A percentile compares a stretch with the other conserved stretches of the same genome.
Evolutionary conservation across 768 basidiomycete species (phyloP).

Genomic region (Mycena kentingensis): DNA sequence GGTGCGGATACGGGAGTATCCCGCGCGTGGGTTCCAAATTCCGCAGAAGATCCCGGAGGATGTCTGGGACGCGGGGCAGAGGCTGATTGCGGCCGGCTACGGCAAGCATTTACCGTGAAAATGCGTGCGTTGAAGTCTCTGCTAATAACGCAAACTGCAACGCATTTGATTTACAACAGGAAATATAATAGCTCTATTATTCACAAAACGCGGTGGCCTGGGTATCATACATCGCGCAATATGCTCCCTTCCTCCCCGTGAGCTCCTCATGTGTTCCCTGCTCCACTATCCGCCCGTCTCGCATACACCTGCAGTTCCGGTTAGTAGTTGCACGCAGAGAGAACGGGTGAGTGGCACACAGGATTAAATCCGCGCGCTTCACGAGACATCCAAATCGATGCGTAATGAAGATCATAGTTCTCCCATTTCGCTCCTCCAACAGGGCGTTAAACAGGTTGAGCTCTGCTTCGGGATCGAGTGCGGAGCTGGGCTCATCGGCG

Average conservation of each 20-base stretch:
- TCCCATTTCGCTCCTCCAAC: constrained; percentile 8
- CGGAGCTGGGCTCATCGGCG: constrained; percentile 23
- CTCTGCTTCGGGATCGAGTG: constrained; percentile 22
- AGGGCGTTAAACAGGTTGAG: constrained; percentile 18
- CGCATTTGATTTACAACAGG: too few relatives aligned
- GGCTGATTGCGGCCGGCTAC: constrained; percentile 18
- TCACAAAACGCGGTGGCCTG: too few relatives aligned
- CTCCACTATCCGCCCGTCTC: too few relatives aligned
- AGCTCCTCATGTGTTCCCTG: too few relatives aligned
- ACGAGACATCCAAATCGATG: constrained; percentile 57
- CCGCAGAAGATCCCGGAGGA: constrained; percentile 14
- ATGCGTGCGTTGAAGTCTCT: too few relatives aligned
- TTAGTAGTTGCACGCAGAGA: too few relatives aligned
- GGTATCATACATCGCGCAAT: too few relatives aligned
- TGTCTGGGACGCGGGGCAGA: constrained; percentile 17
- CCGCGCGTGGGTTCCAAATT: constrained; percentile 21
- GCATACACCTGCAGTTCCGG: too few relatives aligned
- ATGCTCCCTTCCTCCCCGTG: too few relatives aligned
- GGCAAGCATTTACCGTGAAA: constrained; percentile 14
- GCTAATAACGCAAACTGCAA: too few relatives aligned
- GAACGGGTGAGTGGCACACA: too few relatives aligned
- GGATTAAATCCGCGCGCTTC: constrained; percentile 50
- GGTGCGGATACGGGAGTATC: constrained; percentile 21
- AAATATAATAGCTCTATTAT: too few relatives aligned
- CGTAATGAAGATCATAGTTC: constrained; percentile 47